phyloP scores from a whole-genome alignment of 176 grass and related monocot genomes.

The Triticum monococcum region DNA sequence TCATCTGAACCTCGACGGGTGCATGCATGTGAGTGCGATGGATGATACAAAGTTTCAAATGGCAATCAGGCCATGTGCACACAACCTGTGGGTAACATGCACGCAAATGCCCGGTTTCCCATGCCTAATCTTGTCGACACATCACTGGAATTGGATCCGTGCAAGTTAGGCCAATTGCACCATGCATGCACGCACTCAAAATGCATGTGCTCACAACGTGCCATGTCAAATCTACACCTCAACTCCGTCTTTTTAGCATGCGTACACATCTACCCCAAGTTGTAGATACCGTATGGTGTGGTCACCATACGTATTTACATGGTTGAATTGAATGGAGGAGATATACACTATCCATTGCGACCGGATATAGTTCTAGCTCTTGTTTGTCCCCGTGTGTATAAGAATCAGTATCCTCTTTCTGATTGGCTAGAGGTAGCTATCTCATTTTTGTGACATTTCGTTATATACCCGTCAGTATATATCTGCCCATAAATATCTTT shows the following conservation, averaged over 20 bases:
- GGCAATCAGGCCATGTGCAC: slow-evolving; percentile 14
- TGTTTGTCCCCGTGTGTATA: not conserved
- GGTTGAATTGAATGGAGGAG: not conserved
- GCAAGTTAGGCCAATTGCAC: not conserved
- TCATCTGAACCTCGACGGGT: not conserved
- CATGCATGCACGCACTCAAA: not conserved
- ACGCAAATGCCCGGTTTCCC: not conserved
- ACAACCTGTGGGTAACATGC: not conserved
- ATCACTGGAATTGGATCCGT: not conserved
- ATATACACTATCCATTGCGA: not conserved
- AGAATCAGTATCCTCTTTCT: not conserved
- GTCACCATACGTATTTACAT: not conserved
- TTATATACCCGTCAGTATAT: too few relatives aligned
- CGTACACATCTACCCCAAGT: too few relatives aligned
- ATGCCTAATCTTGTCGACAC: not conserved
- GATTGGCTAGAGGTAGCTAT: not conserved
- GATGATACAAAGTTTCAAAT: not conserved
- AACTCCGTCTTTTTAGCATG: too few relatives aligned
- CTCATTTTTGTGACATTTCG: too few relatives aligned
- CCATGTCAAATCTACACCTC: not conserved
- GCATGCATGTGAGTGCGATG: not conserved
- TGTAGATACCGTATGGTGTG: not conserved
- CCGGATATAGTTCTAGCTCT: too few relatives aligned
- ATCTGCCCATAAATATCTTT: not conserved
- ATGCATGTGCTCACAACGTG: not conserved